phyloP scores from a whole-genome alignment of 1,284 basidiomycete species.

The Cutaneotrichosporon spelunceum region DNA sequence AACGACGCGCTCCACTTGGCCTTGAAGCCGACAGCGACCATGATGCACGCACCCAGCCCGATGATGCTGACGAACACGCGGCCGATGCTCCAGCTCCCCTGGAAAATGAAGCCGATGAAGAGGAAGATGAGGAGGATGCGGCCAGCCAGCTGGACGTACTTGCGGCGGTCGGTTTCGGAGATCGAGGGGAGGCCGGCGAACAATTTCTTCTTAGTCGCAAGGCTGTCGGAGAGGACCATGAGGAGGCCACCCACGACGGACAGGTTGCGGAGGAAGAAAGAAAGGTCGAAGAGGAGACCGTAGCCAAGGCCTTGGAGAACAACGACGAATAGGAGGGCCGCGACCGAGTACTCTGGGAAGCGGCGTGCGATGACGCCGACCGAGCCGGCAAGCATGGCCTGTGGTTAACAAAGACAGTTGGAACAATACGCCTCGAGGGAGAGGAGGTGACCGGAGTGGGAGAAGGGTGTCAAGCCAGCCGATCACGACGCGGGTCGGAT shows the following conservation, averaged over 20 bases:
- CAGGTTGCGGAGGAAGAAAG: conserved; percentile 97
- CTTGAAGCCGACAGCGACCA: conserved; percentile 99
- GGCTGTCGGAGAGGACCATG: conserved; percentile 97
- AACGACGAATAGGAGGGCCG: conserved; percentile 85
- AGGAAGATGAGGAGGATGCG: conserved; percentile 98
- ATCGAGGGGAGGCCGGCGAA: conserved; percentile 90
- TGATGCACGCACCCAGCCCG: conserved; percentile 85
- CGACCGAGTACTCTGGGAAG: conserved; percentile 82
- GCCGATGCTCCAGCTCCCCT: conserved; percentile 82
- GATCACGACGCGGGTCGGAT: neutral
- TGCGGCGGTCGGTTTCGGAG: conserved; percentile 92
- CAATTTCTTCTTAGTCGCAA: conserved; percentile 77
- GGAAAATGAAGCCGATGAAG: conserved; percentile 95
- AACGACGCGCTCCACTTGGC: conserved; percentile 98
- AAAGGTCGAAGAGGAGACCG: conserved; percentile 93
- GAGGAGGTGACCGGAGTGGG: neutral
- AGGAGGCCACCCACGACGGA: conserved; percentile 87
- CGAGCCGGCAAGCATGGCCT: conserved; percentile 91
- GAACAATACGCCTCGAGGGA: neutral
- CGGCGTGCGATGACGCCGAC: conserved; percentile 81
- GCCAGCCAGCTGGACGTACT: conserved; percentile 98
- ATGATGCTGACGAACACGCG: conserved; percentile 82
- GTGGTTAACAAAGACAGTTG: conserved; percentile 12
- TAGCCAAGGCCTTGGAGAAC: conserved; percentile 93
- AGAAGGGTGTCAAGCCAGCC: neutral